Base-by-base conservation (phyloP, 768 basidiomycete species). In the Auriculariales sp. region DNA sequence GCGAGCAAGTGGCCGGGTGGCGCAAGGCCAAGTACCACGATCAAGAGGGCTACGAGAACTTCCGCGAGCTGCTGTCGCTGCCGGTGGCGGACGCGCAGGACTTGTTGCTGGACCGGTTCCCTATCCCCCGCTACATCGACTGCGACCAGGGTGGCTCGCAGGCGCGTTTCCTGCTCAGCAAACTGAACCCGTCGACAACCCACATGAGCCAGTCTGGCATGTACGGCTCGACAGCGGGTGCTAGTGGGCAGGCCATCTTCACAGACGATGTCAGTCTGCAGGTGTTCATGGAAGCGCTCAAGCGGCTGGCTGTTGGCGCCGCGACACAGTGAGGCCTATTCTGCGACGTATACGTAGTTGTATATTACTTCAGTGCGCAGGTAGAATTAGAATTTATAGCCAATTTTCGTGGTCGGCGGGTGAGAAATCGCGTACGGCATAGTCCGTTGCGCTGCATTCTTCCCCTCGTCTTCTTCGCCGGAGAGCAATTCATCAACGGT, bases 191-290 rank as follows among this genome's bases (percentile, higher is more conserved):
- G 2, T 94, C 90, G 50, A 98, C 94, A 52, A 98, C 94, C 33
- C 94, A 99, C 63, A 90, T 95, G 84, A 85, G 87, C 22, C 77
- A 77, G 54, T 78, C 78, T 52, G 60, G 58, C 11, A 89, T 93
- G 79, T 93, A 93, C 64, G 89, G 90, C n/a, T 74, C 79, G 3
- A 72, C 76, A 7, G 72, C 78, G 12, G 74, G 75, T 17, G 73
- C 73, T 7, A 68, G 76, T 2, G 93, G 93, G 3, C 86, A 91
- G 64, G 88, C 91, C 14, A 97, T 99, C 64, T 95, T 97, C 64
- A 99, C 95, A 49, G 95, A 98, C 62, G 94, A 99, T 64, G 94
- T 98, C 54, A 95, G 90, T 62, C 75, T 97, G 67, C 89, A 93
- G 64, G 86, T 93, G 50, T 94, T 95, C 71, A 93, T 92, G 92